Conservation (phyloP, 1,284 basidiomycete species). For the Mycosarcoma mackinlayi region DNA sequence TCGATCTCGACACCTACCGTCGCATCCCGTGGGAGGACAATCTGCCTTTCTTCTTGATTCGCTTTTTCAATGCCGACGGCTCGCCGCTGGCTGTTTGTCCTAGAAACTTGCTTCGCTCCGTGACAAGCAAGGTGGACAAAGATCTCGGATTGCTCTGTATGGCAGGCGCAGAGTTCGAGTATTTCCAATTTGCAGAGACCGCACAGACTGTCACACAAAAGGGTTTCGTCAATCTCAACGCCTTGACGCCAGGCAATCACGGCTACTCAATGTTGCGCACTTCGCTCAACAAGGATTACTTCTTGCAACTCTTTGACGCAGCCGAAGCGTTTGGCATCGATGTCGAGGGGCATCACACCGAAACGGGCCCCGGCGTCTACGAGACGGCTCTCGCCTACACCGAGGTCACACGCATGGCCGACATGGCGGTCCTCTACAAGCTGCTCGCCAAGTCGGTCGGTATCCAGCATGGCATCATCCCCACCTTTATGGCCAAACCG, state of each 20-base stretch:
- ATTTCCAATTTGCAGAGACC: slow-evolving; percentile 92
- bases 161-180: slow-evolving; percentile 93
- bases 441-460: slow-evolving; percentile 90
- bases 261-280: slow-evolving; percentile 67
- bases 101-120: slow-evolving; percentile 79
- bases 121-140: slow-evolving; percentile 70
- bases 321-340: slow-evolving; percentile 80
- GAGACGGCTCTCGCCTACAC: slow-evolving; percentile 95
- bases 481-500: slow-evolving; percentile 98
- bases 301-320: slow-evolving; percentile 85
- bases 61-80: slow-evolving; percentile 78
- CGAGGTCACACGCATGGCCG: slow-evolving; percentile 84
- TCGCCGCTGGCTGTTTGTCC: slow-evolving; percentile 81
- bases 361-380: slow-evolving; percentile 85
- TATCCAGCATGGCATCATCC: slow-evolving; percentile 85
- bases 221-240: slow-evolving; percentile 78
- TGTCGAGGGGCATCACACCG: slow-evolving; percentile 95
- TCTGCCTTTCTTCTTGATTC: slow-evolving; percentile 90
- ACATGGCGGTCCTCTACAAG: slow-evolving; percentile 94
- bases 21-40: slow-evolving; percentile 92
- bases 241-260: slow-evolving; percentile 84
- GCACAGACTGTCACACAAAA: slow-evolving; percentile 80
- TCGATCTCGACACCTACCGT: slow-evolving; percentile 83
- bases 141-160: slow-evolving; percentile 68
- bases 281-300: slow-evolving; percentile 83